A percentile compares a stretch with the other conserved stretches of the same genome.
Conservation (phyloP, 2,329 filamentous ascomycete species). For the Plenodomus lindquistii region DNA sequence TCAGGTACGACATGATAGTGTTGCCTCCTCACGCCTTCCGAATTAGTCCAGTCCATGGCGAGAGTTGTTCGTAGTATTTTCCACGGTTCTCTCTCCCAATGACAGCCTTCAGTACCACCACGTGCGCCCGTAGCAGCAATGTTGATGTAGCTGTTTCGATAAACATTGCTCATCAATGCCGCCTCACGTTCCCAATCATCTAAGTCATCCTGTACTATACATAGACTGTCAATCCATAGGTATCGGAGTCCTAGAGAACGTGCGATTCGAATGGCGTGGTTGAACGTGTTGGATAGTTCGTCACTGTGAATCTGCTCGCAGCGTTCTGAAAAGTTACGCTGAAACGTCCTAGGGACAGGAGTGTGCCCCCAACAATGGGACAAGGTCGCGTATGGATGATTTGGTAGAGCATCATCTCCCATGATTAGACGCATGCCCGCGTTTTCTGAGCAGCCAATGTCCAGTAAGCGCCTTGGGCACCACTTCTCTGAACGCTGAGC, state of each 20-base stretch:
- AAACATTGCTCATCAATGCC: background rate
- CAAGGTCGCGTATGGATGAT: no score
- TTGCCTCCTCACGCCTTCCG: background rate
- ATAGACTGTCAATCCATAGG: background rate
- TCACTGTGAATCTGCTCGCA: background rate
- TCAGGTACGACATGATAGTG: conserved; percentile 1
- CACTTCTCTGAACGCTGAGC: no score
- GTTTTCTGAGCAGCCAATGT: no score
- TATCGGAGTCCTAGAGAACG: background rate
- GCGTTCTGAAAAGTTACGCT: background rate
- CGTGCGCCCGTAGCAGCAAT: conserved; percentile 2
- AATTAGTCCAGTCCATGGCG: background rate
- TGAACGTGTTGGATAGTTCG: background rate
- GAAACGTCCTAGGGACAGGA: no score
- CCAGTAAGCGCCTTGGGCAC: no score
- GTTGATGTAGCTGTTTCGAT: background rate
- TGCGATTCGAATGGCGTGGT: background rate
- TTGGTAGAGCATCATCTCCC: no score
- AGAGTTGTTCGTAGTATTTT: background rate
- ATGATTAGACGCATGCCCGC: no score
- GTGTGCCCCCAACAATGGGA: no score
- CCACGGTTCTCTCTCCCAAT: background rate
- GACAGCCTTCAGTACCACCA: background rate
- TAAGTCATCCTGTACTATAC: background rate
- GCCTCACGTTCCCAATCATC: background rate